A percentile compares a stretch with the other conserved stretches of the same genome.
phyloP scores from a whole-genome alignment of 1,139 yeast genomes.

The Nakaseomyces nivariensis region DNA sequence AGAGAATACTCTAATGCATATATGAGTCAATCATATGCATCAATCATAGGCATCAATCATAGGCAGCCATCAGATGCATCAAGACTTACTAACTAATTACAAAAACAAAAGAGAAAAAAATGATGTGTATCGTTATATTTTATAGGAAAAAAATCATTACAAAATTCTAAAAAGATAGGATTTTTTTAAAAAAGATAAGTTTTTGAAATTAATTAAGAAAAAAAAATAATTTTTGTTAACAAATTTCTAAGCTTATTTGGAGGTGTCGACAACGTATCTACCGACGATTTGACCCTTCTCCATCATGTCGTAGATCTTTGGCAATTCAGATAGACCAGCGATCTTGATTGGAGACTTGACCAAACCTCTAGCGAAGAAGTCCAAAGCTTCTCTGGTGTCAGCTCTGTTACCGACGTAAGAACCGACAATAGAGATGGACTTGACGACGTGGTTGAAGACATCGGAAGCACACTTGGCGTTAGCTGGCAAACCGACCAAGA shows the following conservation, averaged over 20 bases:
- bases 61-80: too few relatives aligned
- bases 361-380: conserved; percentile 51
- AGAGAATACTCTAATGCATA: too few relatives aligned
- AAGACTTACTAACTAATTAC: too few relatives aligned
- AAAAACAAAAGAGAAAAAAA: not conserved
- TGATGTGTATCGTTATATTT: conserved; percentile 1
- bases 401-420: conserved; percentile 64
- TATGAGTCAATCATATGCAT: too few relatives aligned
- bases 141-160: conserved; percentile 1
- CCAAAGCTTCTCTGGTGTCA: conserved; percentile 55
- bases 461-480: conserved; percentile 45
- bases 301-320: conserved; percentile 47
- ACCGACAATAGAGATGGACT: conserved; percentile 45
- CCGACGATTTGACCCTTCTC: conserved; percentile 53
- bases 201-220: not conserved
- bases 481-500: conserved; percentile 56
- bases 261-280: conserved; percentile 54
- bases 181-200: not conserved
- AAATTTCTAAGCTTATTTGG: conserved; percentile 32
- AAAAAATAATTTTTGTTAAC: not conserved
- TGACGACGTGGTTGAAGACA: conserved; percentile 47
- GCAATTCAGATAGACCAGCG: conserved; percentile 48
- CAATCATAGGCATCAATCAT: too few relatives aligned
- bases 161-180: not conserved
- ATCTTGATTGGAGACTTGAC: conserved; percentile 51